Conservation (phyloP, 2,329 filamentous ascomycete species). For the Cladorrhinum sp. region DNA sequence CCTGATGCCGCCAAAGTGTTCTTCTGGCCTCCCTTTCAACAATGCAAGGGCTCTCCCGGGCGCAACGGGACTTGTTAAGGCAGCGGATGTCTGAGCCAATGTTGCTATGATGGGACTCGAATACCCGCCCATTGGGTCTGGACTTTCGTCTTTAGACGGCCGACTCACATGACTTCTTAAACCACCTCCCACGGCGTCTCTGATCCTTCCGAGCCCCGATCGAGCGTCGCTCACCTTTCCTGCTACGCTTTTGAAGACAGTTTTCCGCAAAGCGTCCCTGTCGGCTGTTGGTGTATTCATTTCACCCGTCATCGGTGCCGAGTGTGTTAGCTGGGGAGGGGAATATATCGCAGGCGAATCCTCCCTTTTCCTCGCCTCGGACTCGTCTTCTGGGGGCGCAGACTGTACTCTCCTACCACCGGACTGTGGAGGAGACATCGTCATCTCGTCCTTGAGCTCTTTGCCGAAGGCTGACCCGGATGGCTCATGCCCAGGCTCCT, state of each 20-base stretch:
- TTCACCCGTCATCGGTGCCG: conserved; percentile 47
- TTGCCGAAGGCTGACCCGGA: conserved; percentile 52
- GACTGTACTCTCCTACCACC: conserved; percentile 49
- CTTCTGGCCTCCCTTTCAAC: conserved; percentile 63
- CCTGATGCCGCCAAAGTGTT: conserved; percentile 47
- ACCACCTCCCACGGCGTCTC: conserved; percentile 71
- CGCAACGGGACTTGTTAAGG: conserved; percentile 39
- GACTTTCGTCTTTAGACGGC: conserved; percentile 56
- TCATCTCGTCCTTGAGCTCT: conserved; percentile 43
- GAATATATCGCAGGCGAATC: conserved; percentile 45
- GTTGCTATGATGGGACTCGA: conserved; percentile 36
- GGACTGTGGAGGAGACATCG: conserved; percentile 10
- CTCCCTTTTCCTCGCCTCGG: conserved; percentile 44
- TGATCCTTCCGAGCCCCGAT: conserved; percentile 79
- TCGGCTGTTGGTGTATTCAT: conserved; percentile 40
- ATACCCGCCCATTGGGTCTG: conserved; percentile 34
- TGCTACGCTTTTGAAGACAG: conserved; percentile 75
- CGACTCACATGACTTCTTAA: conserved; percentile 52
- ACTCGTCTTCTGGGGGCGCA: conserved; percentile 52
- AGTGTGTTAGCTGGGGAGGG: conserved; percentile 40
- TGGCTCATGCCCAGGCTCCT: conserved; percentile 44
- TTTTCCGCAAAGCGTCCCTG: conserved; percentile 58
- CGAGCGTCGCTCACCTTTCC: conserved; percentile 77
- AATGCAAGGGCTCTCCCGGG: conserved; percentile 57
- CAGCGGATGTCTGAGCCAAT: conserved; percentile 36